phyloP scores from a whole-genome alignment of 495 filamentous ascomycete species.

The Aeminium ludgeri region DNA sequence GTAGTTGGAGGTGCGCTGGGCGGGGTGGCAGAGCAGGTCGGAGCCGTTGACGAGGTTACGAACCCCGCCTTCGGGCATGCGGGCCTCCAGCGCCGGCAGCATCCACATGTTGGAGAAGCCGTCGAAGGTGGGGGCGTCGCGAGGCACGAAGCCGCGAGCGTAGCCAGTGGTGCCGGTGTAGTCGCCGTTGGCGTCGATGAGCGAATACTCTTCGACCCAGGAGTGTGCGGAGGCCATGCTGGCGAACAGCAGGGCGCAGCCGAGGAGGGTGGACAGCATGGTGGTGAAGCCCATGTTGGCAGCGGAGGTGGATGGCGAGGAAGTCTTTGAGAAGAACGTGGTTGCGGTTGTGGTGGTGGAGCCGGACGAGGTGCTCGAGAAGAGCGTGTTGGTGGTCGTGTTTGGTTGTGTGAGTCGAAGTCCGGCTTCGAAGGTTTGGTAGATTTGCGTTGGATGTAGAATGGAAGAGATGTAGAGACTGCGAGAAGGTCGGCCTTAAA shows the following conservation, averaged over 20 bases:
- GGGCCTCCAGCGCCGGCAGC: constrained; percentile 28
- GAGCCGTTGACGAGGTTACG: constrained; percentile 26
- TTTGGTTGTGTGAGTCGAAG: no score
- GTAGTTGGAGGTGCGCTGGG: constrained; percentile 37
- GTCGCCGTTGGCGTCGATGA: constrained; percentile 55
- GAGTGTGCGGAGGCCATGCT: constrained; percentile 39
- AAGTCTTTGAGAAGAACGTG: no score
- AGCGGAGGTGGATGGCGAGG: no score
- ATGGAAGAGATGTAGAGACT: no score
- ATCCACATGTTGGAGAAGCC: constrained; percentile 33
- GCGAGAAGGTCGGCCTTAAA: no score
- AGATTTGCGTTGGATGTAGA: no score
- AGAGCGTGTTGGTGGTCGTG: no score
- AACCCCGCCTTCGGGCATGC: constrained; percentile 14
- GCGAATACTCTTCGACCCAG: constrained; percentile 61
- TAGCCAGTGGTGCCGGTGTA: constrained; percentile 55
- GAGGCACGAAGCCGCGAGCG: constrained; percentile 40
- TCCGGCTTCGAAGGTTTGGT: no score
- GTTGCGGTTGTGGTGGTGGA: no score
- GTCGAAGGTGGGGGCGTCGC: constrained; percentile 31
- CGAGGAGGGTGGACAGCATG: not conserved
- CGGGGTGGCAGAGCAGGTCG: constrained; percentile 37
- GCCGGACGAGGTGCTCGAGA: no score
- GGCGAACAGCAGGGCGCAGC: constrained; percentile 22
- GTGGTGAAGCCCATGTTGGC: not conserved